Conservation (phyloP, 768 basidiomycete genomes). For the Suillus occidentalis region DNA sequence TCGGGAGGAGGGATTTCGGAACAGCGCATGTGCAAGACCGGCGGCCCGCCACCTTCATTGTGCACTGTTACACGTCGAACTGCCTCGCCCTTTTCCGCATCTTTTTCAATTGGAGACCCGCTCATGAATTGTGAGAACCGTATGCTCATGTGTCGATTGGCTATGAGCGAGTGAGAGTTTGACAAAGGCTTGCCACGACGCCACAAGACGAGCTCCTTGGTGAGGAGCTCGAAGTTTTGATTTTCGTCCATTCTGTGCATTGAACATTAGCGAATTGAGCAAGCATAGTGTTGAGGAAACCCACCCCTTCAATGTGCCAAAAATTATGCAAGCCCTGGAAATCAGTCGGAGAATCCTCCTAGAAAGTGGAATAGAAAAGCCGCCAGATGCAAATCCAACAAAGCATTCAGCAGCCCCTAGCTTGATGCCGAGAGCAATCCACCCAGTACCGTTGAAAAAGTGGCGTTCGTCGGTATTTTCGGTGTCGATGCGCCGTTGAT, state of each 20-base stretch:
- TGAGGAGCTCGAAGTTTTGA: constrained; percentile 53
- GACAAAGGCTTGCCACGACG: constrained; percentile 34
- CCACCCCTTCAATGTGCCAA: constrained; percentile 71
- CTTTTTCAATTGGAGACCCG: constrained; percentile 2
- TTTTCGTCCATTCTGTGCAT: constrained; percentile 43
- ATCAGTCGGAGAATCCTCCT: constrained; percentile 60
- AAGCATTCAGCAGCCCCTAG: constrained; percentile 65
- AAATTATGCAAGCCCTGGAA: constrained; percentile 52
- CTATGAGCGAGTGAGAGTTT: constrained; percentile 46
- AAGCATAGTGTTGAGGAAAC: constrained; percentile 18
- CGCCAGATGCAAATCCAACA: constrained; percentile 57
- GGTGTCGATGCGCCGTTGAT: constrained; percentile 53
- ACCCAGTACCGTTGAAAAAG: constrained; percentile 59
- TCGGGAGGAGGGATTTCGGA: constrained; percentile 47
- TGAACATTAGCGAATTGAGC: background rate
- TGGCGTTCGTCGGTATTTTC: constrained; percentile 44
- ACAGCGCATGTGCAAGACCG: constrained; percentile 55
- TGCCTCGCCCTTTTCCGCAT: constrained; percentile 10
- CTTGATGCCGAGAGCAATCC: constrained; percentile 62
- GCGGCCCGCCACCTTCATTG: constrained; percentile 43
- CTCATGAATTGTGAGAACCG: constrained; percentile 46
- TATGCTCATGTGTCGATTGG: constrained; percentile 54
- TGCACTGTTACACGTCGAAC: constrained; percentile 51
- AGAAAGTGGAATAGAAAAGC: constrained; percentile 52
- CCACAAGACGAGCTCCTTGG: constrained; percentile 35